Evolutionary conservation across 805 yeast species (phyloP), one percentile per base, ranked within the genome.

Genomic region (Komagataella pastoris): DNA sequence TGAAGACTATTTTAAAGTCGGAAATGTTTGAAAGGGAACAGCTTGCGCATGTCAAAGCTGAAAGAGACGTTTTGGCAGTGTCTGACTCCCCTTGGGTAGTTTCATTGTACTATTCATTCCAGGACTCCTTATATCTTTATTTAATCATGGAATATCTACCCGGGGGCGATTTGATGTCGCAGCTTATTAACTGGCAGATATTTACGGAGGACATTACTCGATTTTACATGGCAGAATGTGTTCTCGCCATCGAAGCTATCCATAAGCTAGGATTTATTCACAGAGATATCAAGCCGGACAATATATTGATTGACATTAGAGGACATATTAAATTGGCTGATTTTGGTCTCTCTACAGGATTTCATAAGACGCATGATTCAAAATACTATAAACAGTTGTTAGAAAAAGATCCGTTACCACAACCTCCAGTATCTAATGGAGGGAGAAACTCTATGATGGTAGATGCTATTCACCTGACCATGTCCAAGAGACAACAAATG

Each of bases 201-300:
- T 89, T 89, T 63, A 84, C 95, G 3, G 97, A 89, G 64, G 97
- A 89, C 65, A 88, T 89, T 51, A 89, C 89, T 49, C 73, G 97
- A 56, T 89, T 89, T 65, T 89, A 90, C 67, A 88, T 89, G 83
- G 97, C 97, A 1, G 97, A 89, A 66, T 89, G 96, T 74, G 96
- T 89, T 8, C 74, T 90, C 61, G 97, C 97, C 2, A 89, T 89
- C 54, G 97, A 90, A 63, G 96, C 96, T 4, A 83, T 89, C 58
- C 97, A 89, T 68, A 87, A 86, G 65, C 73, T 88, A 40, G 97
- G 97, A 0, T 89, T 89, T 64, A 93, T 93, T 62, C 99, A 93
- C 68, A 79, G 99, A 68, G 99, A 93, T 66, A 91, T 93, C 61
- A 93, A 93, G 67, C 99, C 99, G 0, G 99, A 93, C 72, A 93